phyloP scores from a whole-genome alignment of 1,284 basidiomycete species.

The Inonotus obliquus region DNA sequence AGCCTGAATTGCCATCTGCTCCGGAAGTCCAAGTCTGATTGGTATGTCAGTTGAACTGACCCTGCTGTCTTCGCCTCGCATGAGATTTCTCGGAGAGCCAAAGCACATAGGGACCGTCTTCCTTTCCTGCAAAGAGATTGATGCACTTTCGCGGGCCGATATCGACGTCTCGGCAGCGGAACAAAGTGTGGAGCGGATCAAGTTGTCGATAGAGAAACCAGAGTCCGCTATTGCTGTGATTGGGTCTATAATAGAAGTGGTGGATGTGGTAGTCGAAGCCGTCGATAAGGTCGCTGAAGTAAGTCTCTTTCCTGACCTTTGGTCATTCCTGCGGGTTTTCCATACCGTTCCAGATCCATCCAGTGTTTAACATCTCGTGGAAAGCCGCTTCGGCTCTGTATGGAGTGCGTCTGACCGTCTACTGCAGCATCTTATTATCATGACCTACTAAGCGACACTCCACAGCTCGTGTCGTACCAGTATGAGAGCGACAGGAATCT shows the following conservation, averaged over 20 bases:
- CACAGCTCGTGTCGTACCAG: neutral
- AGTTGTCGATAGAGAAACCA: neutral
- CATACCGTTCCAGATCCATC: neutral
- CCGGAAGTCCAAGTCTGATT: neutral
- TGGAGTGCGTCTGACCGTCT: neutral
- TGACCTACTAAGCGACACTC: neutral
- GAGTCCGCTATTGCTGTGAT: neutral
- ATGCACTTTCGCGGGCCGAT: neutral
- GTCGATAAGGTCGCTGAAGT: neutral
- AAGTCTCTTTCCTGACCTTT: neutral
- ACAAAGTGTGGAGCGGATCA: neutral
- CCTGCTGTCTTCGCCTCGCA: neutral
- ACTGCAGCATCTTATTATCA: neutral
- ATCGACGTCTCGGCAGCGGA: neutral
- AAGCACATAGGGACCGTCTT: neutral
- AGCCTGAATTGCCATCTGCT: neutral
- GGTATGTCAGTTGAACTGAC: neutral
- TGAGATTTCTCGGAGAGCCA: no score
- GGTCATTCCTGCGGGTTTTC: neutral
- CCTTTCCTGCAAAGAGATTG: neutral
- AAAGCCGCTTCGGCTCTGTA: neutral
- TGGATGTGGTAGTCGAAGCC: neutral
- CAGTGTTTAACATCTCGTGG: neutral
- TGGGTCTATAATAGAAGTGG: neutral
- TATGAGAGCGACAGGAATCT: neutral